Evolutionary conservation across 1,284 basidiomycete genomes (phyloP).

Genomic region (Ceratobasidium sp.): DNA sequence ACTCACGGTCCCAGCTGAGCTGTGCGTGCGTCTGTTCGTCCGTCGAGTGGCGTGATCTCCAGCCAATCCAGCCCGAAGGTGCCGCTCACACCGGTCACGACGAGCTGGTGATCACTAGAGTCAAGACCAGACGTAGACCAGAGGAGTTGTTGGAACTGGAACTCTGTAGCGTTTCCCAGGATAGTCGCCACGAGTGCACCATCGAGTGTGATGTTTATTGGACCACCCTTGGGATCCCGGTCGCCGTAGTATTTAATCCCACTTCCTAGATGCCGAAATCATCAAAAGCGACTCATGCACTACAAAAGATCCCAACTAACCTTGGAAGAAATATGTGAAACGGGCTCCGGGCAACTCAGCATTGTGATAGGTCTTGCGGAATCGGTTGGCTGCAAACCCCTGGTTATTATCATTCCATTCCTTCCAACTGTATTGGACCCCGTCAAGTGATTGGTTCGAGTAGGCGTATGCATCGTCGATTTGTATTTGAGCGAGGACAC

Average conservation of each 20-base stretch:
- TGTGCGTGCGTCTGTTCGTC: neutral
- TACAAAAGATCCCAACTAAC: neutral
- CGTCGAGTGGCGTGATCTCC: neutral
- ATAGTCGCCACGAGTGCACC: neutral
- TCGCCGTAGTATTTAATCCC: no score
- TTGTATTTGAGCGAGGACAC: no score
- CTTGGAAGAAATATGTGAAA: conserved; percentile 3
- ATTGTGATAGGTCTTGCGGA: neutral
- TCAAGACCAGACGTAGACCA: neutral
- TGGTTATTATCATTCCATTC: neutral
- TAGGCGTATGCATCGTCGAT: no score
- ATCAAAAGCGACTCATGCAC: no score
- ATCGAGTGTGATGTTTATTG: neutral
- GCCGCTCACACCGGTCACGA: neutral
- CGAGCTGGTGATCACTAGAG: conserved; percentile 3
- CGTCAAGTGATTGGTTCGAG: neutral
- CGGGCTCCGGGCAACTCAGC: neutral
- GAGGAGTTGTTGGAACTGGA: conserved; percentile 1
- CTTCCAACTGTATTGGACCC: neutral
- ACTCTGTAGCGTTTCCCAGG: neutral
- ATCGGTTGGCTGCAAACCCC: neutral
- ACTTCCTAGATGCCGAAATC: no score
- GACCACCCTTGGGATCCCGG: neutral
- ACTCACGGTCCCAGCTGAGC: neutral
- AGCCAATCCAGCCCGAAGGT: neutral